Percentiles rank a stretch among this genome's conserved stretches.
Evolutionary conservation across 148 eudicot genomes (phyloP).

Genomic region (Drosera capensis): DNA sequence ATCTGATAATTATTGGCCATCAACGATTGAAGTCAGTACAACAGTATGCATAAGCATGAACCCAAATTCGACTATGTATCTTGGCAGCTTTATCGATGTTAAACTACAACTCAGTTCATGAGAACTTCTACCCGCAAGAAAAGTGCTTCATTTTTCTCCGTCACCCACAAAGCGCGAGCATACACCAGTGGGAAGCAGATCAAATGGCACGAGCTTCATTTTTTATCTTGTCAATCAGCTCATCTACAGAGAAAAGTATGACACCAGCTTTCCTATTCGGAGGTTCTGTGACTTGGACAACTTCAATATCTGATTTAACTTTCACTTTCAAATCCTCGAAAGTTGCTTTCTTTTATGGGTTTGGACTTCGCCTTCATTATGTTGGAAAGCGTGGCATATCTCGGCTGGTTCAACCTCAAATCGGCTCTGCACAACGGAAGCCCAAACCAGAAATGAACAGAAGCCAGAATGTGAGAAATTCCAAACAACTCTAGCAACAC

Average conservation of each 20-base stretch:
- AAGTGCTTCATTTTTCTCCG: no score
- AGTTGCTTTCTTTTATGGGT: slow-evolving; percentile 59
- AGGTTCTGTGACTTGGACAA: slow-evolving; percentile 74
- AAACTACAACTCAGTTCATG: no score
- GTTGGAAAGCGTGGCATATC: slow-evolving; percentile 89
- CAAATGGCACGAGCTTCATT: slow-evolving; percentile 84
- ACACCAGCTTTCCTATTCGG: slow-evolving; percentile 94
- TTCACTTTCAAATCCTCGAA: slow-evolving; percentile 66
- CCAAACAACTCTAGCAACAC: no score
- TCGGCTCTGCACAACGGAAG: slow-evolving; percentile 60
- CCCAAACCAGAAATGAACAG: slow-evolving; percentile 1
- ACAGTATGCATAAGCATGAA: no score
- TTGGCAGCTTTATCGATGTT: no score
- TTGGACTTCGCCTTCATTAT: slow-evolving; percentile 91
- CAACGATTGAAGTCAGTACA: no score
- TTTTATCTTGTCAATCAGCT: slow-evolving; percentile 77
- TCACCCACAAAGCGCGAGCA: no score
- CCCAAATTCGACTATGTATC: no score
- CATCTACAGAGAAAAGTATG: slow-evolving; percentile 75
- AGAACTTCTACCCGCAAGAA: no score
- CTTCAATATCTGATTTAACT: slow-evolving; percentile 54
- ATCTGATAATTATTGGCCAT: no score
- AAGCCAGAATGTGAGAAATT: background rate
- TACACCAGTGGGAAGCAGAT: no score
- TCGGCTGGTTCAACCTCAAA: slow-evolving; percentile 95